Evolutionary conservation across 345 rosid species (phyloP).

Genomic region (Clausena lansium): DNA sequence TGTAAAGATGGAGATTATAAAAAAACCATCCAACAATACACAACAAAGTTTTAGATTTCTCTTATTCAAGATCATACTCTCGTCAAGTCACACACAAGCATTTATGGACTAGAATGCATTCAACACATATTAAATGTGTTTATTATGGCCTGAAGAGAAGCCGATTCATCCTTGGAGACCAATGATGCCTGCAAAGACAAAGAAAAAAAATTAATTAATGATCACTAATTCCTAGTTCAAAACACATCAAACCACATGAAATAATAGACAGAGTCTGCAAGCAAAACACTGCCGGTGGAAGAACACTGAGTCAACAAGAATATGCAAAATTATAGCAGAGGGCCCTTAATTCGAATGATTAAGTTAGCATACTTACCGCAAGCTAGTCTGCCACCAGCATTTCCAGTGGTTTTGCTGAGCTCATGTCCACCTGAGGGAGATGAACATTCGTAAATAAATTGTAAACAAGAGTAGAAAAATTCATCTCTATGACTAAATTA

Average conservation of each 20-base stretch:
- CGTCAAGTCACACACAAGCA: background rate
- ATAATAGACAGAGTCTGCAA: background rate
- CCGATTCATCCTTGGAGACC: background rate
- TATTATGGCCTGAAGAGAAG: background rate
- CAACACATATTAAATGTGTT: background rate
- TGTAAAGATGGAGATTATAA: background rate
- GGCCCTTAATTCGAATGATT: background rate
- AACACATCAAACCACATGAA: background rate
- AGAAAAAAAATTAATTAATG: background rate
- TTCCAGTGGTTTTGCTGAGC: slow-evolving; percentile 89
- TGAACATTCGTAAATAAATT: background rate
- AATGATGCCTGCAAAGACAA: background rate
- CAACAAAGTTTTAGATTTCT: background rate
- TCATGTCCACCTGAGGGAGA: slow-evolving; percentile 23
- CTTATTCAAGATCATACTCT: background rate
- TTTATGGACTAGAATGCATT: background rate
- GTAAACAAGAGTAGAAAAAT: background rate
- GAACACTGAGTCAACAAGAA: background rate
- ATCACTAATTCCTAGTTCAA: background rate
- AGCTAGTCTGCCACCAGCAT: slow-evolving; percentile 84
- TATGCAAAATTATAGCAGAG: background rate
- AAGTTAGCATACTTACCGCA: background rate
- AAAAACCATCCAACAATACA: background rate
- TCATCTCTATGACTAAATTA: background rate
- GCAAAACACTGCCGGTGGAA: background rate